Evolutionary conservation across 2,329 filamentous ascomycete genomes (phyloP), one percentile per base, ranked within the genome.

Genomic region (Triangularia setosa): DNA sequence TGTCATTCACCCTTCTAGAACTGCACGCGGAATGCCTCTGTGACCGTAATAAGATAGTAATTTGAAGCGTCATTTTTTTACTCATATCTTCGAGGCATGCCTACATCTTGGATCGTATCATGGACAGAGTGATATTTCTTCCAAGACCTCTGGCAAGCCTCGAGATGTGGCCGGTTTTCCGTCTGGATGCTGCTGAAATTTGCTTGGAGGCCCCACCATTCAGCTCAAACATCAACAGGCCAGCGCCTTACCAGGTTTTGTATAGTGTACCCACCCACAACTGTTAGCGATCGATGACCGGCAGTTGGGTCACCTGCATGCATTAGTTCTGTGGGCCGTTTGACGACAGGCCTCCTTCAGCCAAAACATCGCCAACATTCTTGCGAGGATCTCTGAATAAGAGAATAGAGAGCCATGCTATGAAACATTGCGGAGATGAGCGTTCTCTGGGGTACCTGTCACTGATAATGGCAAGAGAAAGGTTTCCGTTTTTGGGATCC

Each of bases 261-360:
- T 24, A 23, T 28, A 60, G 58, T 9, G 40, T 33, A 48, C 40
- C 58, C 58, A 52, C 58, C 21, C 18, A 53, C 8, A 60, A 23
- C 18, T 60, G 58, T 53, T 60, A 60, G 40, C 16, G 27, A 52
- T 16, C 24, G 27, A 60, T 53, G 58, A 21, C 58, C 58, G 58
- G 58, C 58, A 60, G 35, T 60, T 60, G 33, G 21, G n/a, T 44
- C 35, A 23, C 58, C 7, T 60, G 58, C 58, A 53, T 60, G 58
- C 40, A 60, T 60, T 60, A 60, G 58, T 44, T 27, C 24, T 30
- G 58, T 60, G 35, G 35, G 33, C n/a, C 25, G 58, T 52, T 52
- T 60, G 58, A 60, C 58, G 24, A 27, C 58, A 53, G 58, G 58
- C 58, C 40, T 60, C 58, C 58, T 60, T 40, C 33, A 59, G 52